Percentiles rank a stretch among this genome's conserved stretches.
Evolutionary conservation across 257 asterid genomes (phyloP).

Genomic region (Misopates orontium): DNA sequence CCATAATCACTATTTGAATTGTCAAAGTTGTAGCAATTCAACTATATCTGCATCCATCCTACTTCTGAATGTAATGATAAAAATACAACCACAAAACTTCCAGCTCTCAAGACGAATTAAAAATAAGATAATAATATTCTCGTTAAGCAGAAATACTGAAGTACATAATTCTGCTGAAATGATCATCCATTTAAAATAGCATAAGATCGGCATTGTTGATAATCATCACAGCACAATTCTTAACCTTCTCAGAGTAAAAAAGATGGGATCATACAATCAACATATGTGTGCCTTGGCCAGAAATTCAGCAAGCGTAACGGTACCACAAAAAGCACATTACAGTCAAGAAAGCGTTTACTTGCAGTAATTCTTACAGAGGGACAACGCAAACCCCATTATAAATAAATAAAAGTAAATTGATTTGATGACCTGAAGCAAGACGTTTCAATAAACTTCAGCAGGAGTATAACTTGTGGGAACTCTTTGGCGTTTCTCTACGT

Average conservation of each 20-base stretch:
- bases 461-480: constrained; percentile 63
- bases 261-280: neutral
- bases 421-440: neutral
- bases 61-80: too few species aligned
- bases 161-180: too few species aligned
- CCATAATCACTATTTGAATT: neutral
- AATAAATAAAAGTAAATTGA: neutral
- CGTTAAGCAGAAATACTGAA: too few species aligned
- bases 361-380: neutral
- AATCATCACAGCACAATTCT: neutral
- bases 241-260: neutral
- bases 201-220: too few species aligned
- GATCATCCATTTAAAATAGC: too few species aligned
- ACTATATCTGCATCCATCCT: too few species aligned
- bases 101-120: too few species aligned
- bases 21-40: neutral
- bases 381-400: neutral
- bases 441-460: constrained; percentile 54
- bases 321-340: too few species aligned
- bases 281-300: too few species aligned
- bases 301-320: too few species aligned
- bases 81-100: too few species aligned
- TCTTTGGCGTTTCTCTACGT: constrained; percentile 81
- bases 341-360: neutral
- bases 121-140: too few species aligned